Conservation (phyloP, 225 moss, liverwort and hornwort species). For the Antitrichia curtipendula region DNA sequence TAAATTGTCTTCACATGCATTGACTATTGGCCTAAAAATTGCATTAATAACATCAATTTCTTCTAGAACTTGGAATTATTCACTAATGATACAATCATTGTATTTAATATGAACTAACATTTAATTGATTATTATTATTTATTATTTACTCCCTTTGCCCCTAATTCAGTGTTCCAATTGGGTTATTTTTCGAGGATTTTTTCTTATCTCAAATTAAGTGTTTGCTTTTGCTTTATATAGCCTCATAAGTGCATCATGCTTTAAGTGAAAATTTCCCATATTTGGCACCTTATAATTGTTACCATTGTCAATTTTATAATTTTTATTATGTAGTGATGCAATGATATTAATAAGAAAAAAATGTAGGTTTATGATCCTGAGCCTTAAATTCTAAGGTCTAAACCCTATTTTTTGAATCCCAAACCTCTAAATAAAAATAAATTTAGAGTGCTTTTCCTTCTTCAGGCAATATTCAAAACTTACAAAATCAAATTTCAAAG, state of each 20-base stretch:
- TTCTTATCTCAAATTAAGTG: background rate
- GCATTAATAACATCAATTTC: background rate
- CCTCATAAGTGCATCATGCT: background rate
- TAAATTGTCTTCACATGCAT: no score
- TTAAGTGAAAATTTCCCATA: no score
- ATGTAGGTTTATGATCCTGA: no score
- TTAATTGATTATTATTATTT: background rate
- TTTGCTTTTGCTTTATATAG: background rate
- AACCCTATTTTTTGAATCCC: no score
- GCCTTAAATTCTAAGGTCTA: no score
- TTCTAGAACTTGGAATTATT: background rate
- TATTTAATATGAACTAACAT: background rate
- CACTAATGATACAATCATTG: background rate
- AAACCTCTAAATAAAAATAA: no score
- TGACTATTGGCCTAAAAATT: no score
- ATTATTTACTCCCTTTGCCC: background rate
- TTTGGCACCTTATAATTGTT: background rate
- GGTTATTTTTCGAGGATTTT: no score
- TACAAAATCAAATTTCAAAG: no score
- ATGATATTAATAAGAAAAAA: background rate
- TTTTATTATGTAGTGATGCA: background rate
- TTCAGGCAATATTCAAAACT: no score
- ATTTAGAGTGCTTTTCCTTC: no score
- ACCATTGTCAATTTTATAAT: background rate
- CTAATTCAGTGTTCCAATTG: background rate